These are phyloP conservation scores for Termitomyces sp. DNA, from an alignment of 768 basidiomycete species.

Conservation along the genomic window DNA sequence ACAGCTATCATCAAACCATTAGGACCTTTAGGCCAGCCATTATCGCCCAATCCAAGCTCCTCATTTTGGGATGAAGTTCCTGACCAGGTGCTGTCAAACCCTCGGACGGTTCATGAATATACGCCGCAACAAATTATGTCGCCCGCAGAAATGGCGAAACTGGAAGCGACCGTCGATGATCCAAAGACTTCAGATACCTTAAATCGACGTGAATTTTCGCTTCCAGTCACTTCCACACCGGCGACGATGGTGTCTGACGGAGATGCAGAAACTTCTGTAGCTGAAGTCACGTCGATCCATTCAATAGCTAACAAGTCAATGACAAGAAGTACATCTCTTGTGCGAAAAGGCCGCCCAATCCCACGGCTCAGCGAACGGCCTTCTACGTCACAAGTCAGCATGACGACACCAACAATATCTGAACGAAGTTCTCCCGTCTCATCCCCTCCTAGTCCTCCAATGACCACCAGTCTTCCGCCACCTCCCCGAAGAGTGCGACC, in stretches of 20 bases:
- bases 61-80: slow-evolving; percentile 47
- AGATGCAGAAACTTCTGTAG: slow-evolving; percentile 18
- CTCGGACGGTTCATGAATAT: slow-evolving; percentile 37
- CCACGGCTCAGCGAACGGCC: slow-evolving; percentile 21
- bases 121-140: slow-evolving; percentile 63
- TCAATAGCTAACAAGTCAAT: slow-evolving; percentile 7
- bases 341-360: slow-evolving; percentile 12
- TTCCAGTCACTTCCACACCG: slow-evolving; percentile 33
- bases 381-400: slow-evolving; percentile 28
- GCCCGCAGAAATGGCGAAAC: slow-evolving; percentile 54
- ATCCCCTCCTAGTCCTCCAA: slow-evolving; percentile 18
- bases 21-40: slow-evolving; percentile 18
- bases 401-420: slow-evolving; percentile 19
- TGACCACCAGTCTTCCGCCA: slow-evolving; percentile 44
- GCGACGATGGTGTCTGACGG: slow-evolving; percentile 23
- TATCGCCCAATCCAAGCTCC: slow-evolving; percentile 18
- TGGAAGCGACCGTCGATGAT: slow-evolving; percentile 47
- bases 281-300: slow-evolving; percentile 14
- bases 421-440: slow-evolving; percentile 7
- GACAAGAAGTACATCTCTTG: slow-evolving; percentile 15
- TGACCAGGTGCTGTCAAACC: slow-evolving; percentile 31
- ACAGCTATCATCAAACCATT: slow-evolving; percentile 19
- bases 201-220: slow-evolving; percentile 29
- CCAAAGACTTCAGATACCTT: slow-evolving; percentile 17
- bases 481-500: slow-evolving; percentile 43